phyloP scores from a whole-genome alignment of 768 basidiomycete species.

The Hydnum rufescens region DNA sequence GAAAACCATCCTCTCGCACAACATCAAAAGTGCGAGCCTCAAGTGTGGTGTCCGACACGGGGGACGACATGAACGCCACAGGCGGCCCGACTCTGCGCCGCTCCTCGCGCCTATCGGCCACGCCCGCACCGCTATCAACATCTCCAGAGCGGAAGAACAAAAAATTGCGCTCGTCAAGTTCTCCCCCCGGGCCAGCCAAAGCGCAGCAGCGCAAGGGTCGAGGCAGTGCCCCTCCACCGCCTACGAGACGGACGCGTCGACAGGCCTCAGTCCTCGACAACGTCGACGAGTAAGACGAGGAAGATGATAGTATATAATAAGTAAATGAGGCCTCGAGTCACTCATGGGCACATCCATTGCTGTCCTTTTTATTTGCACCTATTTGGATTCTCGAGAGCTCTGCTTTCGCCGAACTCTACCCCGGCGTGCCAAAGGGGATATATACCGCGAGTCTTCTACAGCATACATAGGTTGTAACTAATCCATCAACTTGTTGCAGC shows the following conservation, averaged over 20 bases:
- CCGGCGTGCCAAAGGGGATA: too few relatives aligned
- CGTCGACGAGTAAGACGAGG: not conserved
- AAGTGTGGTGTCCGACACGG: not conserved
- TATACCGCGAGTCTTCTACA: too few relatives aligned
- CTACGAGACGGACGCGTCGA: not conserved
- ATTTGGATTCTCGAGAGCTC: too few relatives aligned
- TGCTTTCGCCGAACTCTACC: too few relatives aligned
- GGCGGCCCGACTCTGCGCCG: not conserved
- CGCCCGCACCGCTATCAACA: not conserved
- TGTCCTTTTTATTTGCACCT: too few relatives aligned
- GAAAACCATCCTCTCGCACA: not conserved
- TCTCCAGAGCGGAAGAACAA: not conserved
- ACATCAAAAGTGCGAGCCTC: not conserved
- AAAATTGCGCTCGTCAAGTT: not conserved
- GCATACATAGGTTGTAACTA: too few relatives aligned
- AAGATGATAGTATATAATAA: too few relatives aligned
- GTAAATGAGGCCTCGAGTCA: too few relatives aligned
- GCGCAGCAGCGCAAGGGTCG: not conserved
- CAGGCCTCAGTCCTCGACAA: not conserved
- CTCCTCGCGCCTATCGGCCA: not conserved
- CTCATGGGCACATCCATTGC: too few relatives aligned
- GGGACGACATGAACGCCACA: not conserved
- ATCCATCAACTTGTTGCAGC: too few relatives aligned
- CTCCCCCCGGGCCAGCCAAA: not conserved
- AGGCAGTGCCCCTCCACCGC: not conserved